Conservation (phyloP, 73 alveolate species). For the Paramecium bursaria region DNA sequence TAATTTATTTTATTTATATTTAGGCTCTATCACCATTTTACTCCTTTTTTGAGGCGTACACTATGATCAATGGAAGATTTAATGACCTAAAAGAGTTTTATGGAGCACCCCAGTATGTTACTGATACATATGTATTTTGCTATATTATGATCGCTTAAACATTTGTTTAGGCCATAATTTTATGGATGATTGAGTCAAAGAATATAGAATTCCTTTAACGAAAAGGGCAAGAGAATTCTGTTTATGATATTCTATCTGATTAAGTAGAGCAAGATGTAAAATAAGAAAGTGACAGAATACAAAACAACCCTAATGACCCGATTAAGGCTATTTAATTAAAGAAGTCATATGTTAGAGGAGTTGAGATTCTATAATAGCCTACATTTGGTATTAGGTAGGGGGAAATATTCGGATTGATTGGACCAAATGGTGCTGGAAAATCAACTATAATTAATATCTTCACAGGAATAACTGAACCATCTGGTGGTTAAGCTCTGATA, state of each 20-base stretch:
- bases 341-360: conserved; percentile 16
- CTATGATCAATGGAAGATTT: conserved; percentile 8
- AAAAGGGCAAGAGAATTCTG: neutral
- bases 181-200: neutral
- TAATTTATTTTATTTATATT: no score
- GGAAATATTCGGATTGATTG: conserved; percentile 68
- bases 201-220: neutral
- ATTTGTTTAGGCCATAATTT: neutral
- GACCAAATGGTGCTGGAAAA: conserved; percentile 76
- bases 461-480: conserved; percentile 66
- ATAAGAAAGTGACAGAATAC: conserved; percentile 38
- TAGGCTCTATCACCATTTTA: conserved; percentile 50
- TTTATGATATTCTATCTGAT: neutral
- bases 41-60: conserved; percentile 53
- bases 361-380: conserved; percentile 2
- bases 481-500: conserved; percentile 69
- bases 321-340: neutral
- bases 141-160: conserved; percentile 6
- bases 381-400: conserved; percentile 42
- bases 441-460: conserved; percentile 69
- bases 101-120: conserved; percentile 7
- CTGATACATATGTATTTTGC: neutral
- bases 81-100: neutral
- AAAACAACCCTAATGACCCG: neutral
- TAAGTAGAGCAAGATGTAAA: conserved; percentile 44